Evolutionary conservation across 495 filamentous ascomycete species (phyloP).

Genomic region (Hypoxylon cercidicola): DNA sequence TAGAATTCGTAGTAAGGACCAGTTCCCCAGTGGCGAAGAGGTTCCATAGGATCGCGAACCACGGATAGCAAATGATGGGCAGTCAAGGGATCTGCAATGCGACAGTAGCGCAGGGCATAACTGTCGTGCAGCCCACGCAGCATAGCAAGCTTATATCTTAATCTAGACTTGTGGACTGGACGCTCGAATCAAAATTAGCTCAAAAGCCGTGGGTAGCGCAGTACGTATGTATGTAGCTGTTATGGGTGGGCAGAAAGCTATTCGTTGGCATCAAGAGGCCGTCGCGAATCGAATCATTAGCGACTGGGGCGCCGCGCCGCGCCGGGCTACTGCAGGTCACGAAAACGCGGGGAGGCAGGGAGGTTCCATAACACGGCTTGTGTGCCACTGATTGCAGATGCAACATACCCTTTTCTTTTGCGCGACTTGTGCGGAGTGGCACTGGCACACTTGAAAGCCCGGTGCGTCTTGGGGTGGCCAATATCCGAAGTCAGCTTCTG

Average conservation of each 20-base stretch:
- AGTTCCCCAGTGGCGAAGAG: slow-evolving; percentile 26
- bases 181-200: slow-evolving; percentile 42
- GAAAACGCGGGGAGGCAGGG: slow-evolving; percentile 26
- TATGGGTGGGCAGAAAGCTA: slow-evolving; percentile 3
- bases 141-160: slow-evolving; percentile 27
- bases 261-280: slow-evolving; percentile 19
- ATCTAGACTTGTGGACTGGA: slow-evolving; percentile 12
- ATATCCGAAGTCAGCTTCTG: slow-evolving; percentile 16
- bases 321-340: slow-evolving; percentile 19
- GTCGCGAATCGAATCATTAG: slow-evolving; percentile 10
- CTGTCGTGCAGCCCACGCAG: slow-evolving; percentile 40
- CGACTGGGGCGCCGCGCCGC: slow-evolving; percentile 5
- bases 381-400: slow-evolving; percentile 19
- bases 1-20: slow-evolving; percentile 15
- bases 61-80: slow-evolving; percentile 34
- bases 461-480: slow-evolving; percentile 8
- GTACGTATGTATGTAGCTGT: slow-evolving; percentile 6
- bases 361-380: too few relatives aligned
- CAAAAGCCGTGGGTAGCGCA: slow-evolving; percentile 12
- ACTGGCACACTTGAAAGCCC: background rate
- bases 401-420: slow-evolving; percentile 25
- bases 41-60: slow-evolving; percentile 15
- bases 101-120: slow-evolving; percentile 24
- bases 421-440: slow-evolving; percentile 36
- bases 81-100: slow-evolving; percentile 28